Percentiles rank a stretch among this genome's conserved stretches.
Conservation (phyloP, 2,329 filamentous ascomycete genomes). For the Monosporascus cannonballus region DNA sequence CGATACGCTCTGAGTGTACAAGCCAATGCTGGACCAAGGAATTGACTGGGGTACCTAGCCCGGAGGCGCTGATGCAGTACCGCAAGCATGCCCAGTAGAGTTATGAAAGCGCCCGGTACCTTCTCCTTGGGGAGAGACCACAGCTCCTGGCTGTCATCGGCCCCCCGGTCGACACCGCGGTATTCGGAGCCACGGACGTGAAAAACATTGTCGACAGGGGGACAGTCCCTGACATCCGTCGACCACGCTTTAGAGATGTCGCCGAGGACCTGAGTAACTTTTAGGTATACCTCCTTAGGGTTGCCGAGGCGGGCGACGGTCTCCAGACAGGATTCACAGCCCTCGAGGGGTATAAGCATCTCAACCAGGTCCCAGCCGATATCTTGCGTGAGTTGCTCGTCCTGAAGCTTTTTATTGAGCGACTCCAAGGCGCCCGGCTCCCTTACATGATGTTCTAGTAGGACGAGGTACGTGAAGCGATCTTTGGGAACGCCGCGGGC, state of each 20-base stretch:
- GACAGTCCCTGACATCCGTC: constrained; percentile 30
- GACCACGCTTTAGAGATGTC: constrained; percentile 41
- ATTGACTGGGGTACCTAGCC: constrained; percentile 72
- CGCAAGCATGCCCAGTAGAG: constrained; percentile 63
- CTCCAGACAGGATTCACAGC: constrained; percentile 64
- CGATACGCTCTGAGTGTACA: constrained; percentile 63
- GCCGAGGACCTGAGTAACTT: constrained; percentile 68
- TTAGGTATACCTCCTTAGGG: constrained; percentile 74
- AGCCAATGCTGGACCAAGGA: constrained; percentile 70
- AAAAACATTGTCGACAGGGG: constrained; percentile 31
- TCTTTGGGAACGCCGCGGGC: constrained; percentile 38
- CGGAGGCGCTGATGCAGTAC: constrained; percentile 69
- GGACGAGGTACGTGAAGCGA: constrained; percentile 70
- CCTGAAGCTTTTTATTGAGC: constrained; percentile 63
- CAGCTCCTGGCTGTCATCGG: constrained; percentile 11
- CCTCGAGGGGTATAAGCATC: constrained; percentile 62
- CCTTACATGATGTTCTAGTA: constrained; percentile 64
- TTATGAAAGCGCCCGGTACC: constrained; percentile 51
- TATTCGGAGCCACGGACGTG: constrained; percentile 22
- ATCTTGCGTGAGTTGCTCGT: constrained; percentile 62
- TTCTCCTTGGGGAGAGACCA: constrained; percentile 16
- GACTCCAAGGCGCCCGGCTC: constrained; percentile 59
- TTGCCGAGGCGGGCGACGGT: constrained; percentile 73
- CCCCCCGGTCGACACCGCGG: constrained; percentile 16
- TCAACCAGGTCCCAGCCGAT: constrained; percentile 83